Evolutionary conservation across 257 asterid genomes (phyloP).

Genomic region (Solanum medicagineum): DNA sequence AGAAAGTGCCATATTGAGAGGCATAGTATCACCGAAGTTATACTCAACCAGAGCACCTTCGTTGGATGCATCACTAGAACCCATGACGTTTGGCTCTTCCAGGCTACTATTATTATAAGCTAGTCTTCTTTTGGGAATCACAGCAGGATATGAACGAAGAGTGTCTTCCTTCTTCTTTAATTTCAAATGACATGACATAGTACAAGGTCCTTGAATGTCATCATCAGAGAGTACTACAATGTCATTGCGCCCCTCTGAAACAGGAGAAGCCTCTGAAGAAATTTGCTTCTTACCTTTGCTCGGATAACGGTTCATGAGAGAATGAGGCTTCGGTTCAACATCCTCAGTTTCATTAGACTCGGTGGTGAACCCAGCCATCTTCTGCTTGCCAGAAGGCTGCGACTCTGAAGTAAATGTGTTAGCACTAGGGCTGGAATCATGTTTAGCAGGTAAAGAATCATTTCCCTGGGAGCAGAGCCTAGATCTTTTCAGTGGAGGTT

Average conservation of each 20-base stretch:
- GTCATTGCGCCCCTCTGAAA: not conserved
- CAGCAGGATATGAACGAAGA: not conserved
- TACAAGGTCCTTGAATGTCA: not conserved
- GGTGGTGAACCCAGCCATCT: not conserved
- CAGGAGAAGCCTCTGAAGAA: conserved; percentile 4
- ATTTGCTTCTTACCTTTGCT: conserved; percentile 6
- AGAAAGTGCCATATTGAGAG: not conserved
- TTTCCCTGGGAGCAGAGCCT: conserved; percentile 4
- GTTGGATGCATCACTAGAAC: not conserved
- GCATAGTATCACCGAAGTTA: not conserved
- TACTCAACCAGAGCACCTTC: not conserved
- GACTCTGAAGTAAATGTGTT: not conserved
- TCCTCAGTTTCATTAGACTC: not conserved
- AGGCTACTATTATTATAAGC: not conserved
- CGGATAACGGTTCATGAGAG: not conserved
- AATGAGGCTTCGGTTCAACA: not conserved
- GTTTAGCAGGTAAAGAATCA: conserved; percentile 1
- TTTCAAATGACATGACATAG: not conserved
- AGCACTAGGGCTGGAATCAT: not conserved
- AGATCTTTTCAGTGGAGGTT: conserved; percentile 16
- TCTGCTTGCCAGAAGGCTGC: conserved; percentile 1
- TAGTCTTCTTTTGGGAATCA: not conserved
- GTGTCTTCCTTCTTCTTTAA: not conserved
- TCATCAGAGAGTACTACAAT: conserved; percentile 1
- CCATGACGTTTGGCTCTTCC: not conserved